Conservation (phyloP, 2,329 filamentous ascomycete species). For the Dryadomyces quercivorus region DNA sequence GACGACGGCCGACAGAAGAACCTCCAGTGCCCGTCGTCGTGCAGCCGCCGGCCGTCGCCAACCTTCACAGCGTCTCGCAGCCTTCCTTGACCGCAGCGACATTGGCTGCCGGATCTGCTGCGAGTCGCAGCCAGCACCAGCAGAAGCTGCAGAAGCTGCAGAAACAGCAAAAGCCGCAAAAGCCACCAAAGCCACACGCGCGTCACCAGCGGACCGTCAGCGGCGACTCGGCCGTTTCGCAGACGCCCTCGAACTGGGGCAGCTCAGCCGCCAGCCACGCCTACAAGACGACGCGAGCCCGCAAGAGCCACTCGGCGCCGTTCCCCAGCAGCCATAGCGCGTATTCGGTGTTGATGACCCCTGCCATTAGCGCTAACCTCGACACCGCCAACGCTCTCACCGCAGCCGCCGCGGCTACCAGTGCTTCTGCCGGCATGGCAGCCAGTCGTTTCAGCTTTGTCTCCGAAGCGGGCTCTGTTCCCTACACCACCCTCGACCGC, state of each 20-base stretch:
- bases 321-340: slow-evolving; percentile 14
- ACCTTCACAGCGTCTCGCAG: not conserved
- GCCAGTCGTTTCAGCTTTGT: slow-evolving; percentile 18
- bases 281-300: slow-evolving; percentile 9
- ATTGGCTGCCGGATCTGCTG: slow-evolving; percentile 33
- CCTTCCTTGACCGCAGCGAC: not conserved
- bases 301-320: slow-evolving; percentile 19
- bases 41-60: not conserved
- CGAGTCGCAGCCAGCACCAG: slow-evolving; percentile 37
- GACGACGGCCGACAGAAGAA: too few relatives aligned
- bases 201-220: slow-evolving; percentile 23
- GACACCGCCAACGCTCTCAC: slow-evolving; percentile 30
- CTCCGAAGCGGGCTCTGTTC: slow-evolving; percentile 53
- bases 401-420: slow-evolving; percentile 52
- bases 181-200: too few relatives aligned
- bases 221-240: slow-evolving; percentile 12
- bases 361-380: slow-evolving; percentile 46
- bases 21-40: not conserved
- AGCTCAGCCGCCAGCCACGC: slow-evolving; percentile 54
- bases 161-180: not conserved
- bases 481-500: slow-evolving; percentile 54
- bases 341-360: slow-evolving; percentile 24
- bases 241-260: slow-evolving; percentile 35
- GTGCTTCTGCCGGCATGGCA: slow-evolving; percentile 25
- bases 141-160: not conserved